phyloP scores from a whole-genome alignment of 495 filamentous ascomycete species.

The Rostrohypoxylon terebratum region DNA sequence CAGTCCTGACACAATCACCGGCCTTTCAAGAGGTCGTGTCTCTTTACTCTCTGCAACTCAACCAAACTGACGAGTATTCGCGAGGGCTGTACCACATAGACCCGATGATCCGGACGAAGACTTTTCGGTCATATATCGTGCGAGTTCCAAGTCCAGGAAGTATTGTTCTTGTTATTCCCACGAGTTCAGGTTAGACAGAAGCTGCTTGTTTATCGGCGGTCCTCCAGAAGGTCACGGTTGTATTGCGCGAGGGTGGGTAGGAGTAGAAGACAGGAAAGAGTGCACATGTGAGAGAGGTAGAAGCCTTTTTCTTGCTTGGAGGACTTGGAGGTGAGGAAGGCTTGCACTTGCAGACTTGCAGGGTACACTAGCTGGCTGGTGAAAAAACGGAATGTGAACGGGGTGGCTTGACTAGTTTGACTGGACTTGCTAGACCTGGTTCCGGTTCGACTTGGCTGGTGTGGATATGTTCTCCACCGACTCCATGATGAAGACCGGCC shows the following conservation, averaged over 20 bases:
- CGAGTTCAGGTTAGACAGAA: constrained; percentile 24
- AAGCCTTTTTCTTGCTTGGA: constrained; percentile 18
- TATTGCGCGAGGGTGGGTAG: constrained; percentile 47
- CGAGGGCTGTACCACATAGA: constrained; percentile 29
- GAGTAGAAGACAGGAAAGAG: constrained; percentile 29
- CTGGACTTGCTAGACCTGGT: constrained; percentile 24
- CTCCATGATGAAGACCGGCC: constrained; percentile 36
- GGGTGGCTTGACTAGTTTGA: constrained; percentile 40
- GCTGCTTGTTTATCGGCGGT: constrained; percentile 38
- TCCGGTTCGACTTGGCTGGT: constrained; percentile 29
- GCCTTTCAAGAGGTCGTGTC: constrained; percentile 42
- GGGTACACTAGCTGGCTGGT: constrained; percentile 34
- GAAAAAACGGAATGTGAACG: constrained; percentile 31
- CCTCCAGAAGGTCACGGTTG: constrained; percentile 35
- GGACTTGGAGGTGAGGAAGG: constrained; percentile 7
- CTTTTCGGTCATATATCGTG: constrained; percentile 42
- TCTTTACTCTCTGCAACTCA: constrained; percentile 35
- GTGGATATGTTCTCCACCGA: constrained; percentile 28
- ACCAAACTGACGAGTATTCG: constrained; percentile 29
- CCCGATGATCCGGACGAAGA: constrained; percentile 31
- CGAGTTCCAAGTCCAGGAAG: constrained; percentile 28
- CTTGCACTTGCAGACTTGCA: constrained; percentile 20
- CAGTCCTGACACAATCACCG: constrained; percentile 44
- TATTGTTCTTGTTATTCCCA: constrained; percentile 28
- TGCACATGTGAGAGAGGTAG: constrained; percentile 28